Evolutionary conservation across 75 land plant genomes (phyloP).

Genomic region (Chamaecyparis obtusa): DNA sequence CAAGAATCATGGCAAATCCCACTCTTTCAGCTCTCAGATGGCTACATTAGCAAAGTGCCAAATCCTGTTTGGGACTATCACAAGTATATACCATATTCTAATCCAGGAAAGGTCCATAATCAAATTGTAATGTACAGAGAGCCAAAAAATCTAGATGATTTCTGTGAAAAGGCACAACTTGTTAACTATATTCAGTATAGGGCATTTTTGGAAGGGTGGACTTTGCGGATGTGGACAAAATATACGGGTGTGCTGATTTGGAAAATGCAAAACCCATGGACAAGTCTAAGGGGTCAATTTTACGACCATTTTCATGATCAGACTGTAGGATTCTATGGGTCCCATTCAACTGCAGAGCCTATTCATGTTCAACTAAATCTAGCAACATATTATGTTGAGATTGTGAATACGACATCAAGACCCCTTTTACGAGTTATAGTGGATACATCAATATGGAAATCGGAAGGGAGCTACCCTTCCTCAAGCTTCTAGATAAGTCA

Average conservation of each 20-base stretch:
- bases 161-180: constrained; percentile 97
- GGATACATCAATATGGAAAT: constrained; percentile 77
- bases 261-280: constrained; percentile 98
- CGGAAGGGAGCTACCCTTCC: constrained; percentile 73
- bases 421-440: constrained; percentile 54
- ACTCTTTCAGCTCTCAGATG: constrained; percentile 43
- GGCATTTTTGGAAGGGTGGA: constrained; percentile 91
- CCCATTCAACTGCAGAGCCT: constrained; percentile 85
- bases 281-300: constrained; percentile 94
- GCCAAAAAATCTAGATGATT: constrained; percentile 80
- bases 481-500: constrained; percentile 59
- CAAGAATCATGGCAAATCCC: constrained; percentile 88
- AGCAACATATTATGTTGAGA: constrained; percentile 77
- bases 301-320: constrained; percentile 94
- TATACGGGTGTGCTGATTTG: constrained; percentile 89
- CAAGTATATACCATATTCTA: constrained; percentile 91
- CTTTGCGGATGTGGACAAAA: constrained; percentile 92
- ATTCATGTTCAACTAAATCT: constrained; percentile 94
- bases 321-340: constrained; percentile 91
- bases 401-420: constrained; percentile 71
- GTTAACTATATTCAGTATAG: constrained; percentile 91
- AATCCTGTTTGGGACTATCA: constrained; percentile 93
- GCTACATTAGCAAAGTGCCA: constrained; percentile 66
- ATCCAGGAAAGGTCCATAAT: constrained; percentile 75
- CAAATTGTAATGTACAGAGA: constrained; percentile 76